Conservation (phyloP, 1,284 basidiomycete genomes). For the Ganoderma resinaceum region DNA sequence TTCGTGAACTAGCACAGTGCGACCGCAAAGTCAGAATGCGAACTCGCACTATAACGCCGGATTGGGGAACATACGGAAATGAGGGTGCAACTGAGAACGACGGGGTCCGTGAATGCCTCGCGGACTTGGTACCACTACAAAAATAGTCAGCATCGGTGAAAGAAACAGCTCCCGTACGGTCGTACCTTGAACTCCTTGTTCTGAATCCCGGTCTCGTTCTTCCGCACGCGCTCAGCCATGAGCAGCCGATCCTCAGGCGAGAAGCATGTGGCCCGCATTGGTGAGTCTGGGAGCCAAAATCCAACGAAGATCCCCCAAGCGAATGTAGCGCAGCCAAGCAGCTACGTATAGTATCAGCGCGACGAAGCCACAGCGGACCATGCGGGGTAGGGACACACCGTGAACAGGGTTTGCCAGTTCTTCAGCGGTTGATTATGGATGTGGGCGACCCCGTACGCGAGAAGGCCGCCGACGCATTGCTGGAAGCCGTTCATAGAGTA, state of each 20-base stretch:
- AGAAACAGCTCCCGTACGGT: background rate
- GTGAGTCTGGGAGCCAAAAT: slow-evolving; percentile 59
- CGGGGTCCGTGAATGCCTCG: slow-evolving; percentile 56
- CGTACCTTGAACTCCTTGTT: slow-evolving; percentile 59
- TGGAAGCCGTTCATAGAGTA: slow-evolving; percentile 63
- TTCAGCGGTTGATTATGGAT: slow-evolving; percentile 49
- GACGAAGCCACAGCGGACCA: too few species aligned
- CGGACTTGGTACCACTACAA: slow-evolving; percentile 27
- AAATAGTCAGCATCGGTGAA: slow-evolving; percentile 20
- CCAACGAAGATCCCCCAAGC: slow-evolving; percentile 57
- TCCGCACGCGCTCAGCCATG: slow-evolving; percentile 60
- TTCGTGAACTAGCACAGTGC: slow-evolving; percentile 53
- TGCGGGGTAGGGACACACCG: slow-evolving; percentile 37
- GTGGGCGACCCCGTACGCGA: slow-evolving; percentile 58
- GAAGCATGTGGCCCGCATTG: slow-evolving; percentile 57
- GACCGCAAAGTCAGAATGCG: background rate
- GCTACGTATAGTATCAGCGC: slow-evolving; percentile 34
- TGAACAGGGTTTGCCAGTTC: slow-evolving; percentile 62
- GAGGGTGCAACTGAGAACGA: slow-evolving; percentile 46
- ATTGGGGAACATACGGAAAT: slow-evolving; percentile 4
- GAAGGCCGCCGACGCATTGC: slow-evolving; percentile 58
- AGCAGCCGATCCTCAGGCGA: slow-evolving; percentile 56
- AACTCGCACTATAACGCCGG: slow-evolving; percentile 36
- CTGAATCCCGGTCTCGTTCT: slow-evolving; percentile 63
- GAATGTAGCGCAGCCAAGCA: slow-evolving; percentile 54